Percentiles rank a stretch among this genome's conserved stretches.
phyloP scores from a whole-genome alignment of 208 protist species.

The Acanthamoeba lenticulata region DNA sequence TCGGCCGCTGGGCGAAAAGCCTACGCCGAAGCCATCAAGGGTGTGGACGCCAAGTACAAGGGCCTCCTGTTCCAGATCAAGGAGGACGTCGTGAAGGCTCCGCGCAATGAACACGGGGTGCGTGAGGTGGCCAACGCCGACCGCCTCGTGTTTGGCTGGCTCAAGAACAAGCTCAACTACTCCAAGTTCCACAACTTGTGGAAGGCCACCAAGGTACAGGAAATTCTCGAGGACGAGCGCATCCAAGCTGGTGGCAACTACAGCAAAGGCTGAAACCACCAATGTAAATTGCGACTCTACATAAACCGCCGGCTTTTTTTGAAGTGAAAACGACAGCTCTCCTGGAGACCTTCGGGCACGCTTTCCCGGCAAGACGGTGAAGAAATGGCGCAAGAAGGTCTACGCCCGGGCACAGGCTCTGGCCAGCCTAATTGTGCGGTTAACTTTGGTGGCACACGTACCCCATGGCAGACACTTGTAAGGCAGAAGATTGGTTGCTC shows the following conservation, averaged over 20 bases:
- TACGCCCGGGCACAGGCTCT: too few relatives aligned
- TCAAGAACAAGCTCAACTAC: conserved; percentile 58
- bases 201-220: conserved; percentile 49
- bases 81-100: not conserved
- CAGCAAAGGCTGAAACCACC: not conserved
- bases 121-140: conserved; percentile 4
- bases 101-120: not conserved
- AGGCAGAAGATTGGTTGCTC: not conserved
- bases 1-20: not conserved
- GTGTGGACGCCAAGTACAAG: conserved; percentile 20
- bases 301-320: too few relatives aligned
- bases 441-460: not conserved
- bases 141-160: conserved; percentile 42
- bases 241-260: conserved; percentile 34
- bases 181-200: conserved; percentile 40
- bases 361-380: not conserved
- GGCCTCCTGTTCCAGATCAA: conserved; percentile 36
- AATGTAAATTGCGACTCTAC: too few relatives aligned
- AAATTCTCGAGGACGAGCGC: conserved; percentile 50
- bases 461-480: not conserved
- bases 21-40: conserved; percentile 15
- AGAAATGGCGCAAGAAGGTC: too few relatives aligned
- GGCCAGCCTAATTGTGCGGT: too few relatives aligned
- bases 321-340: not conserved
- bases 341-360: not conserved